phyloP scores from a whole-genome alignment of 495 filamentous ascomycete genomes.

The Hypomontagnella monticulosa region DNA sequence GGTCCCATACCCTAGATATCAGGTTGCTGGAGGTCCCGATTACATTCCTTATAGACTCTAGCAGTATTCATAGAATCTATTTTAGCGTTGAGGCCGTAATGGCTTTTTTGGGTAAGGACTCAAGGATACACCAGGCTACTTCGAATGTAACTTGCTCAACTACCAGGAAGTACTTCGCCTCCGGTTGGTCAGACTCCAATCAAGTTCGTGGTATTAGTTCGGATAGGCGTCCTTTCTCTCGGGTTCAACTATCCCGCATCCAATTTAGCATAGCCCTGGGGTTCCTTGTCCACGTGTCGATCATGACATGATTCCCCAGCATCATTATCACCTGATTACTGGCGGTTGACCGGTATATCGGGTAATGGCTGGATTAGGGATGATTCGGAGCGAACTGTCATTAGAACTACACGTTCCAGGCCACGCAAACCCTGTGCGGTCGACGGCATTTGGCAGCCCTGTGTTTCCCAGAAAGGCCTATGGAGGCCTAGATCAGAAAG shows the following conservation, averaged over 20 bases:
- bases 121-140: conserved; percentile 3
- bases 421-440: conserved; percentile 43
- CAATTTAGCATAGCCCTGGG: conserved; percentile 29
- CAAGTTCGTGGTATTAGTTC: conserved; percentile 10
- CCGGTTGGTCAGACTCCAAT: conserved; percentile 6
- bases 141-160: conserved; percentile 7
- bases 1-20: too few relatives aligned
- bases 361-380: conserved; percentile 37
- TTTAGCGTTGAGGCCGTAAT: too few relatives aligned
- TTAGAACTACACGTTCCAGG: conserved; percentile 36
- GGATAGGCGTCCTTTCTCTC: conserved; percentile 15
- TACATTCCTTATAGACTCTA: too few relatives aligned
- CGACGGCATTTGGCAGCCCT: conserved; percentile 40
- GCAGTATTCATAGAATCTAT: too few relatives aligned
- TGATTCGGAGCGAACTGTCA: conserved; percentile 25
- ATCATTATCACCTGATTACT: conserved; percentile 29
- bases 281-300: conserved; percentile 33
- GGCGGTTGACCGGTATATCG: conserved; percentile 25
- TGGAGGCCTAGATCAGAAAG: conserved; percentile 38
- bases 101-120: too few relatives aligned
- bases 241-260: conserved; percentile 30
- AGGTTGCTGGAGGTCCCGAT: too few relatives aligned
- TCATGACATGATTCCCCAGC: conserved; percentile 38
- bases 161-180: conserved; percentile 6
- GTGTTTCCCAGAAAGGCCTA: conserved; percentile 33